Evolutionary conservation across 176 grass and related monocot species (phyloP).

Genomic region (Musa troglodytarum): DNA sequence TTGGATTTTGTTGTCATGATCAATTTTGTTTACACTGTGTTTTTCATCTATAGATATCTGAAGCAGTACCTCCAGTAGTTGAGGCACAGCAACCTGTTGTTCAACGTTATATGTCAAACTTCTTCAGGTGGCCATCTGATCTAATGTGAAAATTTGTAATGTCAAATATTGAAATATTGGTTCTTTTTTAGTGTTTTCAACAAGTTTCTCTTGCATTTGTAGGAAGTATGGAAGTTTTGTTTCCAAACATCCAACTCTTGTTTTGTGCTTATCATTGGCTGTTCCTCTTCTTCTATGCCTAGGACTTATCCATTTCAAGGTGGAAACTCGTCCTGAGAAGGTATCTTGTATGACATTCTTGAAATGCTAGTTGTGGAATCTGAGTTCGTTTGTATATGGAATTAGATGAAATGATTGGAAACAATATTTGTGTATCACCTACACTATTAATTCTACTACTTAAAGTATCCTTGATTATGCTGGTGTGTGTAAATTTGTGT

Average conservation of each 20-base stretch:
- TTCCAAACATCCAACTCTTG: slow-evolving; percentile 59
- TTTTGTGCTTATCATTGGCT: slow-evolving; percentile 69
- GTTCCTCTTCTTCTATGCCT: slow-evolving; percentile 74
- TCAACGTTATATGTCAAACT: slow-evolving; percentile 76
- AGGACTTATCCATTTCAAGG: slow-evolving; percentile 77
- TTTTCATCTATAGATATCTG: slow-evolving; percentile 31
- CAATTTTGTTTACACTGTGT: neutral
- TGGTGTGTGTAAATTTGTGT: too few relatives aligned
- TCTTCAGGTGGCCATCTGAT: slow-evolving; percentile 59
- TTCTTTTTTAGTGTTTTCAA: slow-evolving; percentile 29
- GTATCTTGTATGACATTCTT: slow-evolving; percentile 29
- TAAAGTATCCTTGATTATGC: too few relatives aligned
- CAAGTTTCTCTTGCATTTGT: slow-evolving; percentile 24
- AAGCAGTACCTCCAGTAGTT: slow-evolving; percentile 28
- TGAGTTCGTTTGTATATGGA: too few relatives aligned
- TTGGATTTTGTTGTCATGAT: neutral
- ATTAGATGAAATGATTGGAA: too few relatives aligned
- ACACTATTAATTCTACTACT: too few relatives aligned
- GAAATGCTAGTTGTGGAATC: neutral
- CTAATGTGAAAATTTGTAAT: slow-evolving; percentile 11
- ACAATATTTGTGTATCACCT: too few relatives aligned
- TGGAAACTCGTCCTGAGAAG: slow-evolving; percentile 87
- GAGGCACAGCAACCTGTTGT: slow-evolving; percentile 33
- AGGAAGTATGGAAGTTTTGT: slow-evolving; percentile 83
- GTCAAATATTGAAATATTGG: slow-evolving; percentile 20